These are phyloP conservation scores for Acacia pycnantha DNA, from an alignment of 331 rosid species.

Conservation along the genomic window DNA sequence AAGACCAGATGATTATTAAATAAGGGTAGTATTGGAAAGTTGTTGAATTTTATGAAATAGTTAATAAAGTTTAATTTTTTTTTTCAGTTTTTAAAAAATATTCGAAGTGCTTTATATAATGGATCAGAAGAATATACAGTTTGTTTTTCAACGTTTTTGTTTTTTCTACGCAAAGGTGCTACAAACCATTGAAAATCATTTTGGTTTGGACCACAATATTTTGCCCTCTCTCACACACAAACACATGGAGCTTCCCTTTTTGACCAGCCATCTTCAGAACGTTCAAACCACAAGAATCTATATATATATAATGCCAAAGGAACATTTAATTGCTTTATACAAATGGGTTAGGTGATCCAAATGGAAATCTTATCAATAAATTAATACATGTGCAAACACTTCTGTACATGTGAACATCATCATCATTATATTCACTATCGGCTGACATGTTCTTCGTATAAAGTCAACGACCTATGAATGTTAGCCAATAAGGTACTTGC, in stretches of 20 bases:
- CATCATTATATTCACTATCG: not conserved
- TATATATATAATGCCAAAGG: not conserved
- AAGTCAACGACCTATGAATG: not conserved
- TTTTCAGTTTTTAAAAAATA: no score
- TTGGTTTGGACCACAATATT: conserved; percentile 15
- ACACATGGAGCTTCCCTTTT: not conserved
- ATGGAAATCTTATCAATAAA: not conserved
- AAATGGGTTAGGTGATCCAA: conserved; percentile 13
- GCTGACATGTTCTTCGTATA: not conserved
- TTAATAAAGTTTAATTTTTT: no score
- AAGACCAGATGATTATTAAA: fast-evolving
- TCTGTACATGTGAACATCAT: not conserved
- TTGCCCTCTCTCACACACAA: not conserved
- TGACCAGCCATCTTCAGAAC: not conserved
- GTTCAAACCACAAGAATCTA: not conserved
- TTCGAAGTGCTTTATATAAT: no score
- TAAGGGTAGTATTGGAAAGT: fast-evolving
- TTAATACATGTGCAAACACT: not conserved
- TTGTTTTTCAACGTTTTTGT: not conserved
- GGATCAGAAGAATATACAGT: not conserved
- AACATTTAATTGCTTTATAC: not conserved
- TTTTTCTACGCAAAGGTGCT: not conserved
- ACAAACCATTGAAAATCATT: not conserved
- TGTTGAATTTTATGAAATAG: no score
- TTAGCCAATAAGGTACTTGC: not conserved